Conservation (phyloP, 345 rosid species). For the Heritiera fomes region DNA sequence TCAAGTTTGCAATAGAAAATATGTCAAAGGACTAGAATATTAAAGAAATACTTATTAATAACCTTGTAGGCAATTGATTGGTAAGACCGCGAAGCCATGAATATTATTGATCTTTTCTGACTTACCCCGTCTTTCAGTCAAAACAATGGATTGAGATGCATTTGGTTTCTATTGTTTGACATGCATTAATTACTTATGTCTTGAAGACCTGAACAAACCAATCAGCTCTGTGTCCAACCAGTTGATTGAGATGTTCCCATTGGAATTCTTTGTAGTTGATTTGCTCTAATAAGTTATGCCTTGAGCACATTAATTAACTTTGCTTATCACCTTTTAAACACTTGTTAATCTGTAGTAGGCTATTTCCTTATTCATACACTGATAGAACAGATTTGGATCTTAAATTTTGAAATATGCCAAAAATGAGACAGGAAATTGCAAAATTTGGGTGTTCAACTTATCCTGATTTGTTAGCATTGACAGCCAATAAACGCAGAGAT, state of each 20-base stretch:
- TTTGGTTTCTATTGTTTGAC: background rate
- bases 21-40: background rate
- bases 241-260: background rate
- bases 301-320: background rate
- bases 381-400: background rate
- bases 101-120: background rate
- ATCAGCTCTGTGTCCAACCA: background rate
- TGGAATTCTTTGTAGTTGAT: background rate
- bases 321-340: background rate
- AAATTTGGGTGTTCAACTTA: background rate
- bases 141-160: background rate
- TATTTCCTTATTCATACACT: background rate
- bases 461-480: background rate
- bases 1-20: background rate
- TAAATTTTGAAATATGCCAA: background rate
- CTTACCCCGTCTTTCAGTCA: background rate
- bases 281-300: background rate
- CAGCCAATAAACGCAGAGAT: background rate
- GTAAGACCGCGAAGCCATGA: background rate
- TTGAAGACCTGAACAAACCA: background rate
- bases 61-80: background rate
- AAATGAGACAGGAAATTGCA: background rate
- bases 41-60: background rate
- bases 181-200: background rate
- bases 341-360: background rate